Conservation (phyloP, 805 yeast species). For the Ogataea salicorniae region DNA sequence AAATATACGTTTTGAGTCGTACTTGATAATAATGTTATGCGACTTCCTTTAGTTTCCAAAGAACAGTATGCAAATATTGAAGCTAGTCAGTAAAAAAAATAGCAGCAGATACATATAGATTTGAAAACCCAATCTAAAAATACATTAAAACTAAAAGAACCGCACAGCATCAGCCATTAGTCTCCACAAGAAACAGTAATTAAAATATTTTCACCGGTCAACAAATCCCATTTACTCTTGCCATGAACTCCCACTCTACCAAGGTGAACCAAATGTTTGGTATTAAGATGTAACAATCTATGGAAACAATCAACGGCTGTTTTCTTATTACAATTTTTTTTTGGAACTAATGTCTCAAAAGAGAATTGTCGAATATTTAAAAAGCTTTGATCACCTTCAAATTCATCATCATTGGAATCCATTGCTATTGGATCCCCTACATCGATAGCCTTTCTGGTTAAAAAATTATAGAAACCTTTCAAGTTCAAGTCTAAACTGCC, state of each 20-base stretch:
- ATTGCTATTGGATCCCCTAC: neutral
- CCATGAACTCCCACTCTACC: constrained; percentile 14
- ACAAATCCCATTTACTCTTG: constrained; percentile 22
- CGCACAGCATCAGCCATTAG: neutral
- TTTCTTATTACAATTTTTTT: constrained; percentile 5
- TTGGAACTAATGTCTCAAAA: constrained; percentile 10
- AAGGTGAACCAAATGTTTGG: constrained; percentile 11
- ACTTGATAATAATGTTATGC: too few relatives aligned
- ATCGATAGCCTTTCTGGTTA: neutral
- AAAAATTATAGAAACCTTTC: neutral
- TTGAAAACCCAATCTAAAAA: too few relatives aligned
- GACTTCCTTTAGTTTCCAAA: neutral
- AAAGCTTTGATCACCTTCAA: neutral
- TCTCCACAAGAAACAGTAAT: constrained; percentile 6
- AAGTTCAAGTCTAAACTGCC: neutral
- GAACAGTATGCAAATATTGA: neutral
- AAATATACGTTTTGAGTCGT: too few relatives aligned
- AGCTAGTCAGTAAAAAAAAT: neutral
- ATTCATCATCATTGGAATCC: neutral
- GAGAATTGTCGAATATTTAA: constrained; percentile 8
- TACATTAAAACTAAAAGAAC: neutral
- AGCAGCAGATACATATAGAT: neutral
- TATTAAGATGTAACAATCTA: constrained; percentile 14
- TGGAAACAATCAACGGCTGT: constrained; percentile 19
- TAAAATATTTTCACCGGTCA: constrained; percentile 14